These are phyloP conservation scores for Lavandula angustifolia DNA, from an alignment of 257 asterid genomes.

Conservation along the genomic window DNA sequence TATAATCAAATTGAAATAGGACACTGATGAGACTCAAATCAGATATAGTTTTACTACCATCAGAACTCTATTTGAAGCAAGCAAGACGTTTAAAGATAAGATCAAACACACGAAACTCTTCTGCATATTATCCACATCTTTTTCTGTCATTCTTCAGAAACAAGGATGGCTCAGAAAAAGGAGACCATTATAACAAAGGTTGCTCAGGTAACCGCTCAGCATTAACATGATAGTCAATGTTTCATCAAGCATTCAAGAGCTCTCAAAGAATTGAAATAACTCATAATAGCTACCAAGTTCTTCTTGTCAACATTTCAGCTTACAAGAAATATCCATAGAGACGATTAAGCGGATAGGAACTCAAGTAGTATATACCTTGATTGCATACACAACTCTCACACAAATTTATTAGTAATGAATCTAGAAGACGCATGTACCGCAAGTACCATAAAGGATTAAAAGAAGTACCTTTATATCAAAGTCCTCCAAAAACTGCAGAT, in stretches of 20 bases:
- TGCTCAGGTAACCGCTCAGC: constrained; percentile 83
- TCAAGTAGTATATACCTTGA: too few relatives aligned
- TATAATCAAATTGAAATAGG: constrained; percentile 55
- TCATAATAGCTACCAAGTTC: constrained; percentile 49
- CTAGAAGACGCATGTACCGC: too few relatives aligned
- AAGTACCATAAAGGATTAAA: neutral
- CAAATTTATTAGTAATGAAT: too few relatives aligned
- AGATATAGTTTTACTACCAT: neutral
- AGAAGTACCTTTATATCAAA: constrained; percentile 43
- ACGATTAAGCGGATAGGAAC: too few relatives aligned
- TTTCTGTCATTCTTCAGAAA: neutral
- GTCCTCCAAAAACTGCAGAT: constrained; percentile 36
- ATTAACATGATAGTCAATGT: constrained; percentile 45
- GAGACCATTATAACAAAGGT: constrained; percentile 15
- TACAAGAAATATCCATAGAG: neutral
- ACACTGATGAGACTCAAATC: constrained; percentile 21
- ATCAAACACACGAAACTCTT: neutral
- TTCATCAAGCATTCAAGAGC: constrained; percentile 49
- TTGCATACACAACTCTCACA: too few relatives aligned
- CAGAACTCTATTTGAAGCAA: too few relatives aligned
- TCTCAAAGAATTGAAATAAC: constrained; percentile 36
- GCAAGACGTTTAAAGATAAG: neutral
- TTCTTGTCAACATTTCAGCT: neutral
- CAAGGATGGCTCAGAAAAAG: neutral
- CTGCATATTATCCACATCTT: neutral